phyloP scores from a whole-genome alignment of 352 stramenopile species.

The Halophytophthora batemanensis region DNA sequence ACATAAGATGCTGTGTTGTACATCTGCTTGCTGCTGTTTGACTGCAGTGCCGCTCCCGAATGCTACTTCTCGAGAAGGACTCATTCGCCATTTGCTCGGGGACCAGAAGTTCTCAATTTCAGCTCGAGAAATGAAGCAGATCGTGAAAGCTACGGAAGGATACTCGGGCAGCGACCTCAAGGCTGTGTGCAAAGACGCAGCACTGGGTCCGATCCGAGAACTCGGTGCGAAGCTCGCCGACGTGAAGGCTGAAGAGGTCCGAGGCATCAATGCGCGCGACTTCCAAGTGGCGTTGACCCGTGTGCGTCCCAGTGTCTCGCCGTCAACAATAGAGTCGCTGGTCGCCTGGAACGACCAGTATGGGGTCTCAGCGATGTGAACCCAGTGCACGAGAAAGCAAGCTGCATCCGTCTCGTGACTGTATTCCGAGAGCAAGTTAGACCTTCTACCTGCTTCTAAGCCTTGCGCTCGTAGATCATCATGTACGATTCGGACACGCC shows the following conservation, averaged over 20 bases:
- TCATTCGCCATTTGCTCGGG: constrained; percentile 59
- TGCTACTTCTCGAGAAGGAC: constrained; percentile 37
- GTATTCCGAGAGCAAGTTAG: constrained; percentile 10
- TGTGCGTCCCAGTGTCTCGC: constrained; percentile 72
- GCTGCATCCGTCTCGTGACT: constrained; percentile 1
- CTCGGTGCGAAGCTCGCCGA: constrained; percentile 56
- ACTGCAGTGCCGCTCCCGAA: constrained; percentile 72
- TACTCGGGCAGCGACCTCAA: constrained; percentile 91
- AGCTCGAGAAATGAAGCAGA: constrained; percentile 53
- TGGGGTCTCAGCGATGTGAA: constrained; percentile 55
- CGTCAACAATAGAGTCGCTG: constrained; percentile 46
- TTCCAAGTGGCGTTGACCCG: constrained; percentile 56
- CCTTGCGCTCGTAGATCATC: constrained; percentile 87
- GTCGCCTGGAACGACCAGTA: constrained; percentile 68
- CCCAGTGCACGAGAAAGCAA: constrained; percentile 3
- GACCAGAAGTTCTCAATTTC: constrained; percentile 53
- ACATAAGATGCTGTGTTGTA: not conserved
- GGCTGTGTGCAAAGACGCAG: constrained; percentile 93
- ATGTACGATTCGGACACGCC: constrained; percentile 94
- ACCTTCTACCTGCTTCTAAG: constrained; percentile 25
- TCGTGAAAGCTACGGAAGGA: constrained; percentile 72
- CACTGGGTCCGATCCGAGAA: constrained; percentile 89
- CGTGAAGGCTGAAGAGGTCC: constrained; percentile 58
- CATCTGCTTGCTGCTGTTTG: not conserved
- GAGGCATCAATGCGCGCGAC: constrained; percentile 51